Evolutionary conservation across 495 filamentous ascomycete genomes (phyloP).

Genomic region (Tuber indicum): DNA sequence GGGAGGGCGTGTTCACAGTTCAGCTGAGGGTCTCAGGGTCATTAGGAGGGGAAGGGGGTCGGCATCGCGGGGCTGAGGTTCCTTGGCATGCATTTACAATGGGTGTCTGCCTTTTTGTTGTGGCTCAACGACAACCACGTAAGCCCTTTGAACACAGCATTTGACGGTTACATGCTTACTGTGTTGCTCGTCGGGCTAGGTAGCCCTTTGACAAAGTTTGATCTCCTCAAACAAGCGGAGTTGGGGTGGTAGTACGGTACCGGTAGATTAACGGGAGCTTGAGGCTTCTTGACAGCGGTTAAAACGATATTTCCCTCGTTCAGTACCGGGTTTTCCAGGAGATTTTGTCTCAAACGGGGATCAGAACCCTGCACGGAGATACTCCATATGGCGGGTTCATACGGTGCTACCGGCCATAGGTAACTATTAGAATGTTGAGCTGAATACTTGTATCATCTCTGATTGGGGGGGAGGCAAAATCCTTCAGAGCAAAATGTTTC

Average conservation of each 20-base stretch:
- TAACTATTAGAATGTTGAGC: background rate
- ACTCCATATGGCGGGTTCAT: background rate
- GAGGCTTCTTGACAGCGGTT: background rate
- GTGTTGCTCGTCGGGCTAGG: background rate
- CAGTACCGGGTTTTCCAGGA: background rate
- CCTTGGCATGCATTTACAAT: conserved; percentile 60
- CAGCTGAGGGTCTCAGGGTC: background rate
- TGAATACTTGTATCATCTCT: background rate
- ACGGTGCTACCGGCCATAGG: background rate
- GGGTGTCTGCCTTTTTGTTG: conserved; percentile 42
- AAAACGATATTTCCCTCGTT: background rate
- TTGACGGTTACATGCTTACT: background rate
- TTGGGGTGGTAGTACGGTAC: background rate
- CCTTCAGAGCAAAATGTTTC: background rate
- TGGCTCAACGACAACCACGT: background rate
- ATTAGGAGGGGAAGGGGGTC: background rate
- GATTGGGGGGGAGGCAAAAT: background rate
- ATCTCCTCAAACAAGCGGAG: background rate
- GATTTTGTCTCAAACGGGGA: background rate
- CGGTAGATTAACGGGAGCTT: background rate
- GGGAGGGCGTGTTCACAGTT: conserved; percentile 13
- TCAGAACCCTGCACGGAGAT: background rate
- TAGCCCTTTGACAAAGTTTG: background rate
- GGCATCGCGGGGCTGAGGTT: conserved; percentile 31
- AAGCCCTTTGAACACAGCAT: background rate